Base-by-base conservation (phyloP, 208 protist species). In the Lotmaria passim region DNA sequence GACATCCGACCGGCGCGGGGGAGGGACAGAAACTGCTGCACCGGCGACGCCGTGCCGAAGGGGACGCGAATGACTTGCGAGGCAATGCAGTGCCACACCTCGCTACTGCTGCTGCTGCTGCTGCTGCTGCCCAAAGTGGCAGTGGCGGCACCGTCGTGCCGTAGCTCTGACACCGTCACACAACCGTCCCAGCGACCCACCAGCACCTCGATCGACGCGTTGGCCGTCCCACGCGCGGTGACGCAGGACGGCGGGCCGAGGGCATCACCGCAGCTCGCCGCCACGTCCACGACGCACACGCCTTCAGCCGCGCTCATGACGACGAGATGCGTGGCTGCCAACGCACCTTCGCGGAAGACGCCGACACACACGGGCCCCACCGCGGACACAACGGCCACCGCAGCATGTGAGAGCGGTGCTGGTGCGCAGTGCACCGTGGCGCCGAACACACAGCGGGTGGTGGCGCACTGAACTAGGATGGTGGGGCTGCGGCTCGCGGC, bases 171-270 rank as follows among this genome's bases (percentile, higher is more conserved):
- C 47, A 66, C 39, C 36, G 71, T 66, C 17, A 70, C 56, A 10
- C 55, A 58, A 28, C 71, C 56, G 21, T 76, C 71, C 71, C 71
- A 76, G 33, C 71, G 56, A 17, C 71, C 71, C n/a, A 76, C 41
- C 14, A 65, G 28, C 46, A 70, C 71, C 30, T 66, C 52, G 47
- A 70, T 10, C 7, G 36, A 21, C 15, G 24, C 26, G 26, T 4
- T 38, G 23, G 15, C 21, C 14, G 12, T 21, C 7, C 33, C 60
- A n/a, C 46, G 60, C 30, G 34, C 60, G 21, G 46, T 23, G 10
- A 66, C 2, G 34, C 46, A 66, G 1, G 47, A 26, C 7, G 47
- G 33, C 21, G 34, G 33, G 7, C 30, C 60, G 30, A 51, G 34
- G 0, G 34, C 0, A 14, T 17, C 60, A 10, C 33, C 46, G 12